Conservation (phyloP, 192 early-diverging fungal genomes). For the Phlyctochytrium bullatum region DNA sequence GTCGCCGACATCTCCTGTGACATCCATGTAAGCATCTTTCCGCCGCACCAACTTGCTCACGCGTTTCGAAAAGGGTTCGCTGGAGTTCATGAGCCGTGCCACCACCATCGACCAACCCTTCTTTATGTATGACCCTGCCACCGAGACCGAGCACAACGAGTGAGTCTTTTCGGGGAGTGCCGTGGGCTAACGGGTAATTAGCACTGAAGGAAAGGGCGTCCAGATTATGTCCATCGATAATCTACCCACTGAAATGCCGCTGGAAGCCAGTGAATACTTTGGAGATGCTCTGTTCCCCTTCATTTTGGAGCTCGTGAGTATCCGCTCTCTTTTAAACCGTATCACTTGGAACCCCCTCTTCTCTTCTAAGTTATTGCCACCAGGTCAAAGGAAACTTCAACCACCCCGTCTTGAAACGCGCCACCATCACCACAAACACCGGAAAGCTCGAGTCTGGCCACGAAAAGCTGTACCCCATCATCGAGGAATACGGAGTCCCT, state of each 20-base stretch:
- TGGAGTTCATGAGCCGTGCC: slow-evolving; percentile 91
- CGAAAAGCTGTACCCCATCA: slow-evolving; percentile 42
- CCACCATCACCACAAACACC: slow-evolving; percentile 70
- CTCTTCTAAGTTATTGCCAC: slow-evolving; percentile 22
- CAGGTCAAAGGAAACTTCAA: slow-evolving; percentile 53
- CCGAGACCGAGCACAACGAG: slow-evolving; percentile 67
- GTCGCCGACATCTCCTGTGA: slow-evolving; percentile 95
- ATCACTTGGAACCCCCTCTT: slow-evolving; percentile 9
- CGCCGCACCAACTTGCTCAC: slow-evolving; percentile 1
- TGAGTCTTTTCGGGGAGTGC: slow-evolving; percentile 19
- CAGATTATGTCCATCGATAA: slow-evolving; percentile 98
- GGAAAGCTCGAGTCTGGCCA: slow-evolving; percentile 64
- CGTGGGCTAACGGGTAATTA: slow-evolving; percentile 10
- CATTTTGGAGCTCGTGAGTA: slow-evolving; percentile 73
- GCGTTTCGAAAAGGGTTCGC: slow-evolving; percentile 62
- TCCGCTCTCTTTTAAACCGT: slow-evolving; percentile 7
- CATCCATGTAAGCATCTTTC: slow-evolving; percentile 60
- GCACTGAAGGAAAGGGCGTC: slow-evolving; percentile 76
- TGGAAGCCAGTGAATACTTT: slow-evolving; percentile 93
- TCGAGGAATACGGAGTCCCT: slow-evolving; percentile 32
- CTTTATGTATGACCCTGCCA: slow-evolving; percentile 87
- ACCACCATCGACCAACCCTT: slow-evolving; percentile 89
- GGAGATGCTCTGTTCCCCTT: slow-evolving; percentile 79
- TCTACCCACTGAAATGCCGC: slow-evolving; percentile 91
- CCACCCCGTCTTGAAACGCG: slow-evolving; percentile 69